Conservation (phyloP, 345 rosid species). For the Dipteronia sinensis region DNA sequence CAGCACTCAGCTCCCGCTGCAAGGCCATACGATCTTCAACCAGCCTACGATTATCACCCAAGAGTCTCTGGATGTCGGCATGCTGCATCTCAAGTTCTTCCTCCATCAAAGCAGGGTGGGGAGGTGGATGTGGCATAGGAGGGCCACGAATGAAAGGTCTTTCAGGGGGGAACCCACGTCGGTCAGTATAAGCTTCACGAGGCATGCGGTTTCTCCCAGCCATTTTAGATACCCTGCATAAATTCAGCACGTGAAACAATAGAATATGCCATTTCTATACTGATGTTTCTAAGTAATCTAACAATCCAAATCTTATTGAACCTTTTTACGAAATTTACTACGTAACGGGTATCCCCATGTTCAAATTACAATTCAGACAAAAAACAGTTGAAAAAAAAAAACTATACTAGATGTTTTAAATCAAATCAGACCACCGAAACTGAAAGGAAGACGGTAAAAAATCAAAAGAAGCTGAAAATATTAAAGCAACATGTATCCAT, state of each 20-base stretch:
- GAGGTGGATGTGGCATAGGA: constrained; percentile 60
- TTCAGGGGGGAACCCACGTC: constrained; percentile 66
- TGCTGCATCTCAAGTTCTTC: constrained; percentile 90
- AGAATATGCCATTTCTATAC: neutral
- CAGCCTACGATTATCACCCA: constrained; percentile 72
- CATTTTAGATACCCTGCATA: constrained; percentile 46
- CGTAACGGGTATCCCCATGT: neutral
- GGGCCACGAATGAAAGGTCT: constrained; percentile 68
- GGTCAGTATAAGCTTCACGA: constrained; percentile 64
- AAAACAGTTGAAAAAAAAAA: neutral
- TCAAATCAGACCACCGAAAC: neutral
- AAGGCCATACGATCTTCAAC: constrained; percentile 72
- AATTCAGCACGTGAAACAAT: neutral
- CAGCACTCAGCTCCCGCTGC: constrained; percentile 72
- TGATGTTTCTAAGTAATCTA: neutral
- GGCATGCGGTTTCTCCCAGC: constrained; percentile 78
- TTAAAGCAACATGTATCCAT: neutral
- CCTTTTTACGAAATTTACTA: neutral
- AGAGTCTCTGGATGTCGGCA: constrained; percentile 71
- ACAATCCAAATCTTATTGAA: neutral
- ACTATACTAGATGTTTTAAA: neutral
- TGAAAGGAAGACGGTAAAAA: neutral
- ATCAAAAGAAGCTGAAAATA: neutral
- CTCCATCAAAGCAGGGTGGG: constrained; percentile 76
- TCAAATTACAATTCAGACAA: neutral